A percentile compares a stretch with the other conserved stretches of the same genome.
phyloP scores from a whole-genome alignment of 2,329 filamentous ascomycete genomes.

The Periconia sp. region DNA sequence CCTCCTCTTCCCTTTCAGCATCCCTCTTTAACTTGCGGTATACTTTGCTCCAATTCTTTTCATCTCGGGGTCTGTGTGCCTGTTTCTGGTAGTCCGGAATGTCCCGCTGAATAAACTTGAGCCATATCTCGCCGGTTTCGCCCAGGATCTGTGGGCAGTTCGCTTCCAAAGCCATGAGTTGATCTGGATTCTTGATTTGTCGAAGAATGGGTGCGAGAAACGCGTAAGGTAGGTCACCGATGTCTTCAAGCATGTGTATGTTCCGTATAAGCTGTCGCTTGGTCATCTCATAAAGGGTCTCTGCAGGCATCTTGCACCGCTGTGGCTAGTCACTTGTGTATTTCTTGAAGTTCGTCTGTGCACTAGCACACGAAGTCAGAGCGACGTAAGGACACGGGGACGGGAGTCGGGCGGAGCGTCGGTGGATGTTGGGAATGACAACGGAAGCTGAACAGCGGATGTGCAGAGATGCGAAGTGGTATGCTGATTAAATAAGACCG shows the following conservation, averaged over 20 bases:
- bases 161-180: conserved; percentile 71
- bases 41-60: conserved; percentile 73
- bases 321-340: not conserved
- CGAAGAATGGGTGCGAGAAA: conserved; percentile 68
- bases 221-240: conserved; percentile 71
- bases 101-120: conserved; percentile 74
- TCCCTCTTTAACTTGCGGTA: conserved; percentile 58
- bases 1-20: conserved; percentile 39
- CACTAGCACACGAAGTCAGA: too few species aligned
- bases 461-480: too few species aligned
- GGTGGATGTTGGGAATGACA: too few species aligned
- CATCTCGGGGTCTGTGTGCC: conserved; percentile 64
- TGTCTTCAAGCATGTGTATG: conserved; percentile 59
- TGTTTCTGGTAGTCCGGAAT: conserved; percentile 68
- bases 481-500: too few species aligned
- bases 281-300: conserved; percentile 44
- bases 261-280: conserved; percentile 45
- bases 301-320: conserved; percentile 31
- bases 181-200: conserved; percentile 70
- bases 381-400: too few species aligned
- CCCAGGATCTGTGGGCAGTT: conserved; percentile 76
- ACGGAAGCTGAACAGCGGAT: too few species aligned
- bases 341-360: too few species aligned
- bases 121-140: conserved; percentile 74
- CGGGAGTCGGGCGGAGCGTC: too few species aligned